Evolutionary conservation across 202 grass and related monocot species (phyloP).

Genomic region (Panicum hallii): DNA sequence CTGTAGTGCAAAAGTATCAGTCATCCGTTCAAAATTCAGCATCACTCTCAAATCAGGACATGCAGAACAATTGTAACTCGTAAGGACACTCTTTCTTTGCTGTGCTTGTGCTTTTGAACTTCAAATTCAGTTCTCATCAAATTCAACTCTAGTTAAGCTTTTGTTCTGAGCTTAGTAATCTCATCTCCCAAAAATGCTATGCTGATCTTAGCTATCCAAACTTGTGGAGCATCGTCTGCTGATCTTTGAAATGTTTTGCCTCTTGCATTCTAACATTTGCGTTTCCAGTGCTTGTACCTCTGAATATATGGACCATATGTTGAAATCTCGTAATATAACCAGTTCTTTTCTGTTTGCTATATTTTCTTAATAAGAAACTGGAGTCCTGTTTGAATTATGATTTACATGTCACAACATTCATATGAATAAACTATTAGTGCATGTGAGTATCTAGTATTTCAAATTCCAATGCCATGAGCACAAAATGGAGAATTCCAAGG

Average conservation of each 20-base stretch:
- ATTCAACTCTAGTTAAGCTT: slow-evolving; percentile 13
- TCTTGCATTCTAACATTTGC: not conserved
- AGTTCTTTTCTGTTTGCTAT: slow-evolving; percentile 2
- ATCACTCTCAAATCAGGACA: slow-evolving; percentile 70
- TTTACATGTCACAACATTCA: not conserved
- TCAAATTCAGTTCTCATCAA: not conserved
- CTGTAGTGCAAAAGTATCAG: slow-evolving; percentile 87
- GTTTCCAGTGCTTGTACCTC: not conserved
- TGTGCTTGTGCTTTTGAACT: slow-evolving; percentile 14
- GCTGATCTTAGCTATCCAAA: not conserved
- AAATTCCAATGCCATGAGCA: not conserved
- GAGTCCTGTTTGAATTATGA: not conserved
- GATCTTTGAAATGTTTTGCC: not conserved
- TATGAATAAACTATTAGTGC: not conserved
- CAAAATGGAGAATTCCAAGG: not conserved
- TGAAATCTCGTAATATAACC: not conserved
- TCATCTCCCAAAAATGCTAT: not conserved
- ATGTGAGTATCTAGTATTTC: not conserved
- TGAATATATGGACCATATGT: not conserved
- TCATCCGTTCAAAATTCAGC: slow-evolving; percentile 68
- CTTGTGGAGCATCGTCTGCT: not conserved
- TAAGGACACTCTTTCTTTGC: slow-evolving; percentile 52
- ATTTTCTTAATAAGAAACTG: not conserved
- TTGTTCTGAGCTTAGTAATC: slow-evolving; percentile 26
- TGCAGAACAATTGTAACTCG: slow-evolving; percentile 94